Conservation (phyloP, 2,329 filamentous ascomycete genomes). For the Penicillium sp. region DNA sequence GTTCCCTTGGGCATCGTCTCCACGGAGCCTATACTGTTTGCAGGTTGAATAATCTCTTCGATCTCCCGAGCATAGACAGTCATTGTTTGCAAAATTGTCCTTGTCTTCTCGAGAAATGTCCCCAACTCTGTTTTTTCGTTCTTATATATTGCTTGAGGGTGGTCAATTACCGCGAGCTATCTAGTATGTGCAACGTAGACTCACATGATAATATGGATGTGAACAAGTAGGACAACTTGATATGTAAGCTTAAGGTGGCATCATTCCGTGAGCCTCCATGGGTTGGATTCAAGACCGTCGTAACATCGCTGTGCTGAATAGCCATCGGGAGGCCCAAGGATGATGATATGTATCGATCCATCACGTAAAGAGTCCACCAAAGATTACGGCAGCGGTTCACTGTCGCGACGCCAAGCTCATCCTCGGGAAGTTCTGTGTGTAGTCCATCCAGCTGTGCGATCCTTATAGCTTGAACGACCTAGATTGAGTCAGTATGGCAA, state of each 20-base stretch:
- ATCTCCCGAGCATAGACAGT: conserved; percentile 42
- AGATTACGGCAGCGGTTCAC: conserved; percentile 37
- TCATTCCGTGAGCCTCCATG: conserved; percentile 28
- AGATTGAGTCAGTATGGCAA: too few relatives aligned
- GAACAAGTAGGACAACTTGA: conserved; percentile 37
- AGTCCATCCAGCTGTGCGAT: conserved; percentile 44
- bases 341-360: conserved; percentile 43
- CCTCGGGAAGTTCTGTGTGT: conserved; percentile 42
- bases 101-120: conserved; percentile 39
- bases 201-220: conserved; percentile 33
- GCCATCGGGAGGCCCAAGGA: conserved; percentile 42
- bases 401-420: conserved; percentile 33
- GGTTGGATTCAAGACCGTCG: conserved; percentile 29
- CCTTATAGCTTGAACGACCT: conserved; percentile 43
- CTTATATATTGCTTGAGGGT: conserved; percentile 36
- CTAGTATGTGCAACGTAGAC: background rate
- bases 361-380: conserved; percentile 46
- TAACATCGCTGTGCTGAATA: conserved; percentile 42
- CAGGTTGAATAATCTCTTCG: conserved; percentile 37
- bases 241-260: conserved; percentile 35
- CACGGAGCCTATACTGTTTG: conserved; percentile 34
- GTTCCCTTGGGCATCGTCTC: conserved; percentile 40
- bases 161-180: background rate
- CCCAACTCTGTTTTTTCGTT: conserved; percentile 35
- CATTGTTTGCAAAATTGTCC: conserved; percentile 37